Evolutionary conservation across 257 asterid species (phyloP).

Genomic region (Craterostigma plantagineum): DNA sequence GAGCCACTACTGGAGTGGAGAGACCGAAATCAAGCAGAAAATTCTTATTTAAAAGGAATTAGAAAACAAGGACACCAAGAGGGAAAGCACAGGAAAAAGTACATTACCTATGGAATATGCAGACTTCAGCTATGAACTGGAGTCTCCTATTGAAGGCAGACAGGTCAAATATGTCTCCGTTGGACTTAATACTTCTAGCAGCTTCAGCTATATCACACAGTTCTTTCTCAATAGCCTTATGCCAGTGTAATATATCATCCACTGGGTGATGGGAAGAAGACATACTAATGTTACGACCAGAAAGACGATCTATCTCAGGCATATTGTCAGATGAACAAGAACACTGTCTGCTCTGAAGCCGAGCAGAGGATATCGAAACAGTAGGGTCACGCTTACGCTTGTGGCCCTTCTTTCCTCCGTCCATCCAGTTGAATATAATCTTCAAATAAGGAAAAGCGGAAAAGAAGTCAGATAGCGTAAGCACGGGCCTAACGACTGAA

Average conservation of each 20-base stretch:
- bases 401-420: constrained; percentile 48
- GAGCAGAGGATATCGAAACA: no score
- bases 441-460: constrained; percentile 17
- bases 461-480: constrained; percentile 24
- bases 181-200: constrained; percentile 56
- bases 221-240: constrained; percentile 78
- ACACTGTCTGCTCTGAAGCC: not conserved
- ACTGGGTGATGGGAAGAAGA: constrained; percentile 33
- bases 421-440: constrained; percentile 96
- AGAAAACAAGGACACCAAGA: not conserved
- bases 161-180: constrained; percentile 78
- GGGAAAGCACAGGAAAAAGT: not conserved
- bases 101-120: constrained; percentile 81
- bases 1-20: not conserved
- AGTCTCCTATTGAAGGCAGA: constrained; percentile 62
- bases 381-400: constrained; percentile 42
- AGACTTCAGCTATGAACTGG: constrained; percentile 96
- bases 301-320: constrained; percentile 17
- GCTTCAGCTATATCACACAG: constrained; percentile 76
- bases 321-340: constrained; percentile 16
- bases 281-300: constrained; percentile 22
- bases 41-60: not conserved
- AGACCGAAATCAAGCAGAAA: not conserved
- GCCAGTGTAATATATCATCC: constrained; percentile 92
- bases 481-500: not conserved